phyloP scores from a whole-genome alignment of 2,329 filamentous ascomycete genomes.

The Cladosporium sp. region DNA sequence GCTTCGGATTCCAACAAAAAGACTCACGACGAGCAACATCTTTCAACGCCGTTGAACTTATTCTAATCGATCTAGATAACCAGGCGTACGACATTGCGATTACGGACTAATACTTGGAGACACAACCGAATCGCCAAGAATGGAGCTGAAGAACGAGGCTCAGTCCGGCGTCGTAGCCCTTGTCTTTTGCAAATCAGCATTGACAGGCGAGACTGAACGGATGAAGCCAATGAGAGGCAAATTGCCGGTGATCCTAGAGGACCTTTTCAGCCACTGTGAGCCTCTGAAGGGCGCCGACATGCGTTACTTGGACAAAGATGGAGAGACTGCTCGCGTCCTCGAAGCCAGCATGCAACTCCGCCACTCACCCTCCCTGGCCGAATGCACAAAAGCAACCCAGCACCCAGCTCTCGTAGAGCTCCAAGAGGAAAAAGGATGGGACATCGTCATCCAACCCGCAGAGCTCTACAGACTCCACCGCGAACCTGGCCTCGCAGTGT shows the following conservation, averaged over 20 bases:
- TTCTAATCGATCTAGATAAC: neutral
- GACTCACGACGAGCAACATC: neutral
- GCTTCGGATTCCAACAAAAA: neutral
- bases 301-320: slow-evolving; percentile 12
- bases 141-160: neutral
- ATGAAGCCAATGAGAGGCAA: slow-evolving; percentile 11
- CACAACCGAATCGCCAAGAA: neutral
- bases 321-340: slow-evolving; percentile 8
- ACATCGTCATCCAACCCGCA: slow-evolving; percentile 15
- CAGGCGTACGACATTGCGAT: no score
- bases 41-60: neutral
- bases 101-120: no score
- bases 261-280: neutral
- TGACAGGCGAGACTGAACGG: neutral
- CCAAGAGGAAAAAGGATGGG: slow-evolving; percentile 9
- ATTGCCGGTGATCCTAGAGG: neutral
- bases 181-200: slow-evolving; percentile 13
- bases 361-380: slow-evolving; percentile 7
- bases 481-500: slow-evolving; percentile 69
- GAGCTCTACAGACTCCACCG: slow-evolving; percentile 16
- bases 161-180: slow-evolving; percentile 15
- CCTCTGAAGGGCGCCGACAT: neutral
- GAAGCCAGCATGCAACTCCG: slow-evolving; percentile 13
- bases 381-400: slow-evolving; percentile 14
- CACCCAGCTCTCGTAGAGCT: slow-evolving; percentile 11